A percentile compares a stretch with the other conserved stretches of the same genome.
phyloP scores from a whole-genome alignment of 495 filamentous ascomycete genomes.

The Bacidia rubella region DNA sequence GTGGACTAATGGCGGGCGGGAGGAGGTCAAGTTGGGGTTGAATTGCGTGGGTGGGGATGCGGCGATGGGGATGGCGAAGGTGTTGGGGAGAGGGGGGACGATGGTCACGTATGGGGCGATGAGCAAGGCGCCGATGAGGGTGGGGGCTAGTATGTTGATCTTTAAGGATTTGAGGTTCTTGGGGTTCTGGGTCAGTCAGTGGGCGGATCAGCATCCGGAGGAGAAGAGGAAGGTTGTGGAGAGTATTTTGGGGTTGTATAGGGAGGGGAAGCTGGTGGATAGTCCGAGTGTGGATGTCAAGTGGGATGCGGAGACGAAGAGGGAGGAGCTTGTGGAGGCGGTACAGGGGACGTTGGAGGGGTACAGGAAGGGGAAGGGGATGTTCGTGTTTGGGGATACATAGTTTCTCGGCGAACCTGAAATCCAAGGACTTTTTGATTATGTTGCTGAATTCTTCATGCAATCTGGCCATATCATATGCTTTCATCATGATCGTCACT shows the following conservation, averaged over 20 bases:
- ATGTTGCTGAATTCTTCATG: no score
- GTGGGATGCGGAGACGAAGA: constrained; percentile 71
- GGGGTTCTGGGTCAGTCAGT: constrained; percentile 89
- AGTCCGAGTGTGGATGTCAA: constrained; percentile 61
- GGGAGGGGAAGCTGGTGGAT: constrained; percentile 66
- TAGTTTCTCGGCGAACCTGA: no score
- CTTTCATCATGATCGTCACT: neutral
- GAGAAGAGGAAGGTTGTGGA: constrained; percentile 67
- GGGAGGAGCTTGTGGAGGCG: constrained; percentile 43
- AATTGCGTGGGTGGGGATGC: constrained; percentile 94
- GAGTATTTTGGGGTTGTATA: constrained; percentile 62
- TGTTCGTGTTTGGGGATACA: constrained; percentile 64
- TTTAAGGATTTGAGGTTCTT: constrained; percentile 79
- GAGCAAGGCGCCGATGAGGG: constrained; percentile 64
- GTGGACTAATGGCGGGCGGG: constrained; percentile 52
- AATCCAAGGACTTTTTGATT: no score
- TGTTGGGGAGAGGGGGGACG: constrained; percentile 47
- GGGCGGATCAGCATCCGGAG: constrained; percentile 63
- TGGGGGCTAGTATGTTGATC: constrained; percentile 71
- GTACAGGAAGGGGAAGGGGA: constrained; percentile 71
- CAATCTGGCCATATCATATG: neutral
- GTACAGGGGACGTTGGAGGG: constrained; percentile 68
- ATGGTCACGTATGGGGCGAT: constrained; percentile 95
- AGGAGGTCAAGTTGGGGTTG: constrained; percentile 59
- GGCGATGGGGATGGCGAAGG: constrained; percentile 57